Percentiles rank a stretch among this genome's conserved stretches.
Evolutionary conservation across 2,329 filamentous ascomycete species (phyloP).

Genomic region (Venturia asperata): DNA sequence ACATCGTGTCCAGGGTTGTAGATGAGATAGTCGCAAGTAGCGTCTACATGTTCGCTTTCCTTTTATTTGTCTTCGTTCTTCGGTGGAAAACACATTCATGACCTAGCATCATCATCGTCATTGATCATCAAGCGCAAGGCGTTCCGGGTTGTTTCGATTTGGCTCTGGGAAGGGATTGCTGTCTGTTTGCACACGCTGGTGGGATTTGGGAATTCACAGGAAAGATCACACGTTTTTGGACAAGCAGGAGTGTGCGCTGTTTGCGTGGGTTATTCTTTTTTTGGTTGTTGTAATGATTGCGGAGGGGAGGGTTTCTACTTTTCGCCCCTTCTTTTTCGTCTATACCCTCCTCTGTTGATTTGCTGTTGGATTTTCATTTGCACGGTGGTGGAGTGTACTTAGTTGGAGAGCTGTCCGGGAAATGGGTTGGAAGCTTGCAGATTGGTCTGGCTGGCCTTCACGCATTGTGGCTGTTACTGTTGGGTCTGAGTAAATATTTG

Average conservation of each 20-base stretch:
- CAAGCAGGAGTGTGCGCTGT: neutral
- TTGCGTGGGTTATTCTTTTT: neutral
- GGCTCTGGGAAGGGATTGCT: neutral
- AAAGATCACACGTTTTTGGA: slow-evolving; percentile 1
- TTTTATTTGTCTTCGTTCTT: slow-evolving; percentile 1
- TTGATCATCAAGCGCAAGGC: slow-evolving; percentile 14
- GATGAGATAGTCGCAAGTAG: neutral
- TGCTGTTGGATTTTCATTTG: neutral
- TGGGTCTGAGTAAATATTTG: slow-evolving; percentile 13
- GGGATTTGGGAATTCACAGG: neutral
- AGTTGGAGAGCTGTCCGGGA: neutral
- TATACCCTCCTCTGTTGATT: slow-evolving; percentile 6
- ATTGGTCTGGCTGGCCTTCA: slow-evolving; percentile 6
- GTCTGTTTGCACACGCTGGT: slow-evolving; percentile 6
- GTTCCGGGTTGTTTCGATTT: slow-evolving; percentile 8
- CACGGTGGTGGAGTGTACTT: neutral
- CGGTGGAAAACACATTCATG: slow-evolving; percentile 7
- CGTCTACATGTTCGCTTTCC: slow-evolving; percentile 3
- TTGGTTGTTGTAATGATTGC: slow-evolving; percentile 7
- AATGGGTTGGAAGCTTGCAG: neutral
- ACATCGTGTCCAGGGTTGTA: neutral
- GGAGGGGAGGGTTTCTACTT: slow-evolving; percentile 9
- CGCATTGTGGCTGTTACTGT: neutral
- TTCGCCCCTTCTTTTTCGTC: neutral
- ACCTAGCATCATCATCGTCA: slow-evolving; percentile 10